Evolutionary conservation across 2,329 filamentous ascomycete species (phyloP).

Genomic region (Aspergillus fructus): DNA sequence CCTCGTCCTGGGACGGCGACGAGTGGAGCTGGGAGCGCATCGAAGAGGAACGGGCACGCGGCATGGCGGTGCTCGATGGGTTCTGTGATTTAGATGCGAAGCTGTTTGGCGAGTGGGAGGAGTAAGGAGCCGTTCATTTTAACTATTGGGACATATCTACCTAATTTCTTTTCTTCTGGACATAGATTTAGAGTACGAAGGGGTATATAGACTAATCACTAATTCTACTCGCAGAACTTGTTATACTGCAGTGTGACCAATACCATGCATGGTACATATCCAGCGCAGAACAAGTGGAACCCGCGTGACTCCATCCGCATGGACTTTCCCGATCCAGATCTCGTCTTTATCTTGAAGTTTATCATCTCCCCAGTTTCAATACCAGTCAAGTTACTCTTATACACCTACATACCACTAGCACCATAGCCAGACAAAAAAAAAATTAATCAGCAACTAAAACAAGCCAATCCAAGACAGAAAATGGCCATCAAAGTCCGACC

Average conservation of each 20-base stretch:
- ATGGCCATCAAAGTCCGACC: conserved; percentile 57
- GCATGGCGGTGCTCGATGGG: conserved; percentile 54
- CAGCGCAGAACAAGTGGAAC: not conserved
- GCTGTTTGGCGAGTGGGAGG: conserved; percentile 50
- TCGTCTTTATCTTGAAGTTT: not conserved
- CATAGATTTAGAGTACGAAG: conserved; percentile 2
- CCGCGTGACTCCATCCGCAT: conserved; percentile 7
- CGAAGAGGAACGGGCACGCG: conserved; percentile 57
- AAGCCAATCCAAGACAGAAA: not conserved
- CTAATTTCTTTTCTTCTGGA: not conserved
- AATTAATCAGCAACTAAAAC: not conserved
- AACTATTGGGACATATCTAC: not conserved
- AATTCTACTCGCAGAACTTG: not conserved
- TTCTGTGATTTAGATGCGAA: conserved; percentile 54
- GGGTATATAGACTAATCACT: not conserved
- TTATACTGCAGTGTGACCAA: not conserved
- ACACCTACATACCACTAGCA: not conserved
- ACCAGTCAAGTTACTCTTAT: not conserved
- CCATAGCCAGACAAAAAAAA: not conserved
- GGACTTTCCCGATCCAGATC: conserved; percentile 7
- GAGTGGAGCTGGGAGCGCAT: conserved; percentile 63
- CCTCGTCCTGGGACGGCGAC: conserved; percentile 33
- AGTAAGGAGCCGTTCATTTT: not conserved
- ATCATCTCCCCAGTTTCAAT: not conserved
- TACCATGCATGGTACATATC: not conserved